Percentiles rank a stretch among this genome's conserved stretches.
Evolutionary conservation across 2,329 filamentous ascomycete species (phyloP).

Genomic region (Xylaria sp.): DNA sequence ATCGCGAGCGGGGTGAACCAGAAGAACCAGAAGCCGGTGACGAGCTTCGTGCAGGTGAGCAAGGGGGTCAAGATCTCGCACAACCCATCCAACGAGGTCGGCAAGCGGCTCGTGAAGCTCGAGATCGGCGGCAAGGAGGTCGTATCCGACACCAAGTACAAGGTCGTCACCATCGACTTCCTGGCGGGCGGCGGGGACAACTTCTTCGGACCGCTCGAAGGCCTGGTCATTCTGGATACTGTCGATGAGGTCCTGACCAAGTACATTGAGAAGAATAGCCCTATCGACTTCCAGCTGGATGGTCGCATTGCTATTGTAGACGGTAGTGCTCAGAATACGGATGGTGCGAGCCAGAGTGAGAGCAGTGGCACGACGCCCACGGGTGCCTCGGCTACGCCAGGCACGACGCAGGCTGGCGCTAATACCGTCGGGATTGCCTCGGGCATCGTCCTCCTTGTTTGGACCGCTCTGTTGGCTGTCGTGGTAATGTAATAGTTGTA

Average conservation of each 20-base stretch:
- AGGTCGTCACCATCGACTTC: slow-evolving; percentile 67
- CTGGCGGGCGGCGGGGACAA: slow-evolving; percentile 68
- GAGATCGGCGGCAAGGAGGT: slow-evolving; percentile 56
- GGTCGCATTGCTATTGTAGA: slow-evolving; percentile 48
- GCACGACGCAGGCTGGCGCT: background rate
- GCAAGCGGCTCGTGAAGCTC: slow-evolving; percentile 58
- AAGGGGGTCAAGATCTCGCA: slow-evolving; percentile 61
- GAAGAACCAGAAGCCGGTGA: slow-evolving; percentile 57
- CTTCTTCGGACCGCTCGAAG: slow-evolving; percentile 50
- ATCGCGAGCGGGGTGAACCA: slow-evolving; percentile 60
- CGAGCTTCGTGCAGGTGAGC: slow-evolving; percentile 66
- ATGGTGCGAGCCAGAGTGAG: background rate
- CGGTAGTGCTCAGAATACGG: slow-evolving; percentile 19
- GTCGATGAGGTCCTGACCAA: slow-evolving; percentile 55
- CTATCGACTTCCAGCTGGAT: slow-evolving; percentile 57
- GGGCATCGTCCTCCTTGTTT: slow-evolving; percentile 4
- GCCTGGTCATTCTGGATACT: slow-evolving; percentile 52
- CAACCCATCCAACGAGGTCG: slow-evolving; percentile 56
- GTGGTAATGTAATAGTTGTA: slow-evolving; percentile 4
- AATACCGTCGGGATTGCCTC: background rate
- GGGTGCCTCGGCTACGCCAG: background rate
- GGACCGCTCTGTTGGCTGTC: slow-evolving; percentile 15
- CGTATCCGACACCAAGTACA: slow-evolving; percentile 55
- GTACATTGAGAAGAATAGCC: slow-evolving; percentile 56
- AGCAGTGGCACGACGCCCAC: slow-evolving; percentile 12